Base-by-base conservation (phyloP, 495 filamentous ascomycete genomes). In the Hypoxylon fuscum region DNA sequence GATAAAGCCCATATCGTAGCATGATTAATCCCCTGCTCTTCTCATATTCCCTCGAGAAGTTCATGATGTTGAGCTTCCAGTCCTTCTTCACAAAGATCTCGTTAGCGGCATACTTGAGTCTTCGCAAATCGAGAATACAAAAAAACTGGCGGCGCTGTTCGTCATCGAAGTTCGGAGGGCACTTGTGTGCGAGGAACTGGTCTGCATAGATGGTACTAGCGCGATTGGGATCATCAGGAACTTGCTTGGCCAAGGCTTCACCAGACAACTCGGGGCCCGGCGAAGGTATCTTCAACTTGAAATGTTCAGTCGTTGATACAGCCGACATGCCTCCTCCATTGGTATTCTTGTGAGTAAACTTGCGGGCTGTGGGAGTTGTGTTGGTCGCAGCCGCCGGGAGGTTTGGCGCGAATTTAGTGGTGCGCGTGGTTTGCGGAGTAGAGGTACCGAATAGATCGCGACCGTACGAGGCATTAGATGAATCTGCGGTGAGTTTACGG, bases 11-110 rank as follows among this genome's bases (percentile, higher is more conserved):
- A 48, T 82, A 82, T 21, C 78, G 79, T 56, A 82, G 59, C 79
- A 82, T 78, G 49, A 82, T 81, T 11, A 82, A 57, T 15, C 79
- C 77, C 22, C 79, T 77, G 57, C 78, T 82, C 72, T 82, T 82
- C 68, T 82, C 79, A 54, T 76, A 82, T 55, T 82, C 79, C 66
- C 79, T 82, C 14, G 79, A 77, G 35, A 82, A 82, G 62, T 80
- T 82, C 34, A 77, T 45, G 4, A 81, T 74, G 52, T 82, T 82
- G 47, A 82, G 70, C 59, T 80, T 81, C 79, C 79, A 82, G 50
- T 80, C 79, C 53, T 81, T 82, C 72, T 77, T 79, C 15, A 60
- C 61, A 44, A 82, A 82, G 15, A 82, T 78, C 50, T 82, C 79
- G 44, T 82, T 69, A 18, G 79, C 79, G 22, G 79, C 76, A 60